Conservation (phyloP, 2,329 filamentous ascomycete species). For the Magnaporthiopsis rhizophila region DNA sequence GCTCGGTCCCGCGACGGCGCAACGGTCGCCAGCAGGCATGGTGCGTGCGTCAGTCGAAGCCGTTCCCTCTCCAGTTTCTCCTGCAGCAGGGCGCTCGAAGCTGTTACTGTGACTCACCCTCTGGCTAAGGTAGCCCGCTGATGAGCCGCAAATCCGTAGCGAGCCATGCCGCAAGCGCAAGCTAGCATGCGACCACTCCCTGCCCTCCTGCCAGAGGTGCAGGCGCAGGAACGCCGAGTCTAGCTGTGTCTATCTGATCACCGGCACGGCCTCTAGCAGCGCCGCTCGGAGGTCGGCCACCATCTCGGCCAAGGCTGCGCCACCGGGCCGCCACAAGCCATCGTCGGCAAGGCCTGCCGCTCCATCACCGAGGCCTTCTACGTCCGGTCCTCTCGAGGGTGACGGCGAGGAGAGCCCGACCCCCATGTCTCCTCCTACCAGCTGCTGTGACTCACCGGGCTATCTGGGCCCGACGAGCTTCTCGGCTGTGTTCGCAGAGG, state of each 20-base stretch:
- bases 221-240: constrained; percentile 3
- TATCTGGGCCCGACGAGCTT: constrained; percentile 9
- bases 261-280: not conserved
- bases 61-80: too few species aligned
- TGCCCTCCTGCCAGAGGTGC: constrained; percentile 7
- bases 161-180: constrained; percentile 8
- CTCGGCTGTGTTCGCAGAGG: constrained; percentile 8
- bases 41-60: not conserved
- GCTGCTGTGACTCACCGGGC: constrained; percentile 1
- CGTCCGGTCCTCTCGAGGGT: not conserved
- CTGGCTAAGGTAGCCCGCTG: not conserved
- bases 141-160: not conserved
- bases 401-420: not conserved
- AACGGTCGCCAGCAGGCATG: constrained; percentile 9
- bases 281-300: not conserved
- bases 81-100: too few species aligned
- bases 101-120: not conserved
- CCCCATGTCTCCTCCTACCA: not conserved
- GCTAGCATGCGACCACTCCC: constrained; percentile 8
- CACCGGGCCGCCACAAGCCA: not conserved
- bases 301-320: not conserved
- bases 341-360: not conserved
- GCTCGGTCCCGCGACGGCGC: constrained; percentile 6
- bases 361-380: not conserved
- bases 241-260: constrained; percentile 5